These are phyloP conservation scores for Candida arabinofermentans DNA, from an alignment of 805 yeast species.

Conservation along the genomic window DNA sequence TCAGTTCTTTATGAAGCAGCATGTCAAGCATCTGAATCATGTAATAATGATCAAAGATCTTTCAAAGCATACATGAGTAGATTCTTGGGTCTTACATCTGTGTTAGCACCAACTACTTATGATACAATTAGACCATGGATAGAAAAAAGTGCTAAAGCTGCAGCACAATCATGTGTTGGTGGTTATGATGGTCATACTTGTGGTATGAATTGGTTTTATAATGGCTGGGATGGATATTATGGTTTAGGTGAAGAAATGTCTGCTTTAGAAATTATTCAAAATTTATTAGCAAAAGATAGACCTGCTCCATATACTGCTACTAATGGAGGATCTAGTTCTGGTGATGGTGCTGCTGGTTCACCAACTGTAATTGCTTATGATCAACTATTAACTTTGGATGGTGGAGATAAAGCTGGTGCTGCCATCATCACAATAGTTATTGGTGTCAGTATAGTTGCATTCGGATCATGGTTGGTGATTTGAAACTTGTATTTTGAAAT, in stretches of 20 bases:
- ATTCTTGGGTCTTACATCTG: constrained; percentile 69
- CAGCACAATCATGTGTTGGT: constrained; percentile 69
- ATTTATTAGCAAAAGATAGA: constrained; percentile 38
- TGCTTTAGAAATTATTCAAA: constrained; percentile 62
- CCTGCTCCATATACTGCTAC: constrained; percentile 48
- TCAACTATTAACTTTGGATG: constrained; percentile 37
- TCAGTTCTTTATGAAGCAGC: constrained; percentile 75
- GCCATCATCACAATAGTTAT: constrained; percentile 58
- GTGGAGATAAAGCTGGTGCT: constrained; percentile 63
- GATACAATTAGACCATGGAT: constrained; percentile 36
- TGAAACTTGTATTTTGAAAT: constrained; percentile 2
- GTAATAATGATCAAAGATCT: constrained; percentile 88
- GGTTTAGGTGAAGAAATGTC: constrained; percentile 81
- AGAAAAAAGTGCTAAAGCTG: constrained; percentile 55
- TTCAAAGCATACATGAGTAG: constrained; percentile 83
- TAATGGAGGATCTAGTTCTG: constrained; percentile 33
- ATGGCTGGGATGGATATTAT: constrained; percentile 59
- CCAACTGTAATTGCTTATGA: constrained; percentile 33
- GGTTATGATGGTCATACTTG: constrained; percentile 75
- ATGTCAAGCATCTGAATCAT: constrained; percentile 60
- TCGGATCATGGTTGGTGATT: constrained; percentile 26
- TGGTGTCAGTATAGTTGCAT: constrained; percentile 33
- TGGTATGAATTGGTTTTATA: constrained; percentile 61
- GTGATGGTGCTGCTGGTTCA: constrained; percentile 68
- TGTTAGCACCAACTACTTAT: constrained; percentile 57